Base-by-base conservation (phyloP, 306 rosid genomes). In the Rubus idaeus region DNA sequence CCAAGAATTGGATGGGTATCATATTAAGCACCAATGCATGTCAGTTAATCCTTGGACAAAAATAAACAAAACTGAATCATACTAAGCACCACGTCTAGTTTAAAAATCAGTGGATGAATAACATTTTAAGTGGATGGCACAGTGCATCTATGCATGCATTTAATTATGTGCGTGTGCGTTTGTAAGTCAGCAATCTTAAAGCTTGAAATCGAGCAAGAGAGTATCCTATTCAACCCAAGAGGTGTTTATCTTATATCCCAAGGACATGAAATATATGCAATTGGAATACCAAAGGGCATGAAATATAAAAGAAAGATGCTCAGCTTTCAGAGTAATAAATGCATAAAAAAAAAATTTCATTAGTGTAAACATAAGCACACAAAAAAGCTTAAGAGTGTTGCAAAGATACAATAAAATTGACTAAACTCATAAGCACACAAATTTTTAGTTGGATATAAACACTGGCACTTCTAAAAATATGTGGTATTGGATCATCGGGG, bases 31-130 rank as follows among this genome's bases (percentile, higher is more conserved):
- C 35, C 35, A 30, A 30, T 2, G 35, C 35, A 30, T 30, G 35
- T 30, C 35, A 30, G 35, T 30, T 30, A 30, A 30, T 30, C 35
- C 35, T 30, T 30, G 21, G 20, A 47, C 56, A 65, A 66, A 67
- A 72, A 60, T 49, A 52, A 56, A 58, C 26, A 78, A 10, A 74
- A 61, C 4, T 63, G 45, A 58, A 62, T 51, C 74, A 57, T 8
- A 70, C 20, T 44, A 44, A 73, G 66, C 58, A 26, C n/a, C 37
- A 13, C 9, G 4, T 40, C 82, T 30, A 17, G 35, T 17, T 26
- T 40, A 37, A 68, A n/a, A n/a, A 57, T 8, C 11, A 35, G 55
- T 41, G 42, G 68, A 18, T 72, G 56, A 46, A 21, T 52, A 67
- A 0, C 46, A 41, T 40, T 62, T 5, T 35, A 17, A 71, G 4